Evolutionary conservation across 371 early-diverging fungal genomes (phyloP), one percentile per base, ranked within the genome.

Genomic region (Mortierella sp.): DNA sequence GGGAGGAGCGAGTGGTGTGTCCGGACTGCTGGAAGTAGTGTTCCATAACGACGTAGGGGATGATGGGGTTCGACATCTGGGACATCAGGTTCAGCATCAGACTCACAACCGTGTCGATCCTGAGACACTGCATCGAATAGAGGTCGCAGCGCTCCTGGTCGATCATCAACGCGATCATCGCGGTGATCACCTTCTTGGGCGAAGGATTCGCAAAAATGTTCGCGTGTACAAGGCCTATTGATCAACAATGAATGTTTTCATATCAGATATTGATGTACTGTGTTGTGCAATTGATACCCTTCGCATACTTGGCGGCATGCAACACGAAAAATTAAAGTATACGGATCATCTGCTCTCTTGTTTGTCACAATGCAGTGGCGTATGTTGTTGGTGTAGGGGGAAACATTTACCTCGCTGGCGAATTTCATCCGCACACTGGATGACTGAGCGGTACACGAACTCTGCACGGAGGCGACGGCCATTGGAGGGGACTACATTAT

Each of bases 21-120:
- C 71, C 71, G 29, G 75, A 71, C 32, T 75, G 77, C 29, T 75
- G 68, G 55, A 82, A 86, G 44, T 79, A 86, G 46, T 82, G 77
- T 46, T 79, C 86, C 80, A 77, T 86, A 48, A 86, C 65, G 16
- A 70, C 51, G 68, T 86, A 86, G 11, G 86, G 86, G 35, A 86
- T 76, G 27, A 86, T 80, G 18, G 86, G 86, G 51, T 82, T 86
- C 49, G 86, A 86, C 86, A 86, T 86, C 58, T 82, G 86, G 3
- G 82, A 86, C 29, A 86, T 63, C 29, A 79, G 16, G 55, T 86
- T 86, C 38, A 86, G 58, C 72, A 86, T 41, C 70, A 86, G 58
- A 32, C 77, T 80, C 32, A 75, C 80, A n/a, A 86, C 86, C 3
- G 86, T 86, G 48, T 86, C 86, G 35, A 86, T 86, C 10, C 86